These are phyloP conservation scores for Macrolepiota dolichaula DNA, from an alignment of 768 basidiomycete genomes.

Conservation along the genomic window DNA sequence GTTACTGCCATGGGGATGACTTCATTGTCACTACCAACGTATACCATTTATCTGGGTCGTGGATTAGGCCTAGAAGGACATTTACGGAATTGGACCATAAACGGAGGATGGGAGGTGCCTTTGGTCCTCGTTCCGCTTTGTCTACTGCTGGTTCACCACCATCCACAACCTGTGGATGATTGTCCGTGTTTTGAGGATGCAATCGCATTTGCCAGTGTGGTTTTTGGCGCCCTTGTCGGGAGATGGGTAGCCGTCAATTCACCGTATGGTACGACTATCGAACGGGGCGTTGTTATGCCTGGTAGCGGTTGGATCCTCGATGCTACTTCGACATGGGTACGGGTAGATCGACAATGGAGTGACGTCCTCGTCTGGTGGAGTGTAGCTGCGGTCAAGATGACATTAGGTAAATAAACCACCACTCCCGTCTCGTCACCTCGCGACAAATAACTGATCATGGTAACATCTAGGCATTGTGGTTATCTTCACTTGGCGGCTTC, in stretches of 20 bases:
- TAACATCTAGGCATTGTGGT: constrained; percentile 54
- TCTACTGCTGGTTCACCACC: constrained; percentile 77
- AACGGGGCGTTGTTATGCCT: constrained; percentile 43
- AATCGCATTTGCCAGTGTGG: constrained; percentile 86
- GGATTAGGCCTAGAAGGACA: constrained; percentile 34
- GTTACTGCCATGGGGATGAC: not conserved
- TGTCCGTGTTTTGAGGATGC: constrained; percentile 99
- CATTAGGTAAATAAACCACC: constrained; percentile 29
- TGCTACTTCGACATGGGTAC: constrained; percentile 27
- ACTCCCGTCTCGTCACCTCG: not conserved
- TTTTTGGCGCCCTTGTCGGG: constrained; percentile 68
- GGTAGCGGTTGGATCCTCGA: constrained; percentile 46
- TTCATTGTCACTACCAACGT: constrained; percentile 19
- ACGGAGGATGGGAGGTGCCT: constrained; percentile 55
- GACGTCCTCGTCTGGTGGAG: constrained; percentile 45
- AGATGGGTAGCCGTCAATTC: constrained; percentile 58
- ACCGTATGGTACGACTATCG: constrained; percentile 31
- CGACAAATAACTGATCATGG: not conserved
- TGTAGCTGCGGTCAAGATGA: constrained; percentile 44
- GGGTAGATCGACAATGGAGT: constrained; percentile 31
- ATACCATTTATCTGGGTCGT: constrained; percentile 31
- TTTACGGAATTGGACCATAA: constrained; percentile 32
- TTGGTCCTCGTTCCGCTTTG: constrained; percentile 57
- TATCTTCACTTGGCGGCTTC: constrained; percentile 86
- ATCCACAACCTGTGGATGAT: constrained; percentile 93